Evolutionary conservation across 768 basidiomycete genomes (phyloP).

Genomic region (Tricholoma sp.): DNA sequence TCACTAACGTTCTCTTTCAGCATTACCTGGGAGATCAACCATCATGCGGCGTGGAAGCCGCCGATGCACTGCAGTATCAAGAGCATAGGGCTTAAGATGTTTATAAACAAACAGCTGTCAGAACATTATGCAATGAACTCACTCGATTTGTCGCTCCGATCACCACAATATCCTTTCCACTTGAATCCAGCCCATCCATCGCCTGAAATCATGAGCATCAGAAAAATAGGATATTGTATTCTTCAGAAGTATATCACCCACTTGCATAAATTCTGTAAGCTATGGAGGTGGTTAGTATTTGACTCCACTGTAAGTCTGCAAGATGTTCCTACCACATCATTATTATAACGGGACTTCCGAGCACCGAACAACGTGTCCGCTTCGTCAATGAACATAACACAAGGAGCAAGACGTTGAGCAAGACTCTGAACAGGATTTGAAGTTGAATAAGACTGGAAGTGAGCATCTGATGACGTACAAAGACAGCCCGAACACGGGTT

Average conservation of each 20-base stretch:
- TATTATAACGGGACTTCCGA: neutral
- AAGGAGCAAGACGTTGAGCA: conserved; percentile 67
- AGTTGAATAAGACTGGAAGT: conserved; percentile 15
- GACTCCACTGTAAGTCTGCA: neutral
- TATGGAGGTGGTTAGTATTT: neutral
- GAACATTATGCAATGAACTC: neutral
- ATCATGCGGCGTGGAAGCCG: conserved; percentile 8
- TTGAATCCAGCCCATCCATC: conserved; percentile 16
- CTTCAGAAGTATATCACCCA: neutral
- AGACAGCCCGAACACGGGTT: conserved; percentile 11
- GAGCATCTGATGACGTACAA: conserved; percentile 9
- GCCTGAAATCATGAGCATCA: conserved; percentile 4
- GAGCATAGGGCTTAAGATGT: conserved; percentile 9
- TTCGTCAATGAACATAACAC: conserved; percentile 80
- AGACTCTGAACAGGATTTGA: conserved; percentile 37
- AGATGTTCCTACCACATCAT: neutral
- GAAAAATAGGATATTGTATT: too few species aligned
- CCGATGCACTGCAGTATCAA: conserved; percentile 13
- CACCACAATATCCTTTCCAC: conserved; percentile 13
- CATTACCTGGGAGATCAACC: conserved; percentile 5
- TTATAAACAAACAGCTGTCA: neutral
- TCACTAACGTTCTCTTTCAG: conserved; percentile 2
- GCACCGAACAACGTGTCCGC: conserved; percentile 60
- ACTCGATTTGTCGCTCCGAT: conserved; percentile 17
- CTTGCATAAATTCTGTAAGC: conserved; percentile 13